Conservation (phyloP, 306 rosid genomes). For the Calophaca sinica region DNA sequence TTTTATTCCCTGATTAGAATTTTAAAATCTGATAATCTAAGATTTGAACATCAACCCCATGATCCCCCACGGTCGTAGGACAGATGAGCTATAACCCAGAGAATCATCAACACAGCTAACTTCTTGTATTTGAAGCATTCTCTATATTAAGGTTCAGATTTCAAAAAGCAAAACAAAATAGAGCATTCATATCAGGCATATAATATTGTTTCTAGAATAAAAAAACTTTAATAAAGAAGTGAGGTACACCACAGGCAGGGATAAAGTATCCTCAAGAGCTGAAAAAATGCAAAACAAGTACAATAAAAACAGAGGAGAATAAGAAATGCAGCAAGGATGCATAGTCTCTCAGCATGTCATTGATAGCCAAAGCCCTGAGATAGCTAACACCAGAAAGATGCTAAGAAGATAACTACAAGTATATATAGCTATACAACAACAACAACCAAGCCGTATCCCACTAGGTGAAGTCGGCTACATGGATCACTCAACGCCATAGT, state of each 20-base stretch:
- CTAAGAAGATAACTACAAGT: constrained; percentile 1
- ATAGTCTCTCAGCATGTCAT: neutral
- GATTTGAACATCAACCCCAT: neutral
- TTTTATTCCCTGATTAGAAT: neutral
- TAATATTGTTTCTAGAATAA: neutral
- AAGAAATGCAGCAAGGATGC: neutral
- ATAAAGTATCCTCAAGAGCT: neutral
- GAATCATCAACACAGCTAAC: constrained; percentile 2
- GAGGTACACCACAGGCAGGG: neutral
- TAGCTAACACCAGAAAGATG: neutral
- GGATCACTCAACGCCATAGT: too few species aligned
- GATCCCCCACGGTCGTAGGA: neutral
- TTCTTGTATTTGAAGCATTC: too few species aligned
- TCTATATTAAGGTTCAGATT: constrained; percentile 4
- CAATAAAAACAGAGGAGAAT: neutral
- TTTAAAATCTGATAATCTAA: neutral
- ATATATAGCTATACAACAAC: too few species aligned
- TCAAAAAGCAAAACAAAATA: neutral
- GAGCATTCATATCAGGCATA: neutral
- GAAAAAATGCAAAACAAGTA: neutral
- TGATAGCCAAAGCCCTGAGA: neutral
- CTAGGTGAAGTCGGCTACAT: too few species aligned
- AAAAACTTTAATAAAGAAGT: neutral
- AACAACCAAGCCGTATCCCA: too few species aligned
- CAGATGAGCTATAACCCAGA: neutral